Evolutionary conservation across 2,329 filamentous ascomycete species (phyloP), one percentile per base, ranked within the genome.

Genomic region (Ophiostoma piceae): DNA sequence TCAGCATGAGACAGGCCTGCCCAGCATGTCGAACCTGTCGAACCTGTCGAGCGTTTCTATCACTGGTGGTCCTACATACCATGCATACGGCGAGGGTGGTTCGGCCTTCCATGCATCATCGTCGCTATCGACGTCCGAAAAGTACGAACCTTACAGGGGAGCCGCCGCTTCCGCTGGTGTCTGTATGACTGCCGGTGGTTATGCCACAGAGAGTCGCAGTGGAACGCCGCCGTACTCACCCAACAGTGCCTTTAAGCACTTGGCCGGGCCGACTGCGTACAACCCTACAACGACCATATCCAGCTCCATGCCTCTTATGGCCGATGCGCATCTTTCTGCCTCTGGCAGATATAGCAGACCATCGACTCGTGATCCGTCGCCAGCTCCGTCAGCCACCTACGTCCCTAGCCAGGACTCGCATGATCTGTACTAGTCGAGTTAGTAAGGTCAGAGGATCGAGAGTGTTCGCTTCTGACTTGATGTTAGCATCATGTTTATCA

Each of bases 41-140:
- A 62, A 35, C 29, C 14, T 37, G 60, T 39, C 60, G 32, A 64
- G 29, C 16, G 16, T 64, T 3, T 64, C 60, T 14, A 64, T 64
- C 32, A 37, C 60, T 32, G 60, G 60, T 64, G 60, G 60, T 11
- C 54, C 51, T 47, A 54, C 62, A 12, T 39, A 66, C 11, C 29
- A 51, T 3, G 70, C 67, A 12, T 68, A 71, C 64, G 70, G 67
- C 51, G 70, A 67, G 12, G 68, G 68, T 37, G 68, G 66, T 1
- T 69, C 57, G 1, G 66, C 68, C 5, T n/a, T 26, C 35, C 35
- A 12, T n/a, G 51, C 39, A 7, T 39, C n/a, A 16, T 43, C 43
- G 19, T 32, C 32, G 68, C 47, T 41, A 39, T 39, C 60, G 19
- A 26, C 29, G 47, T 29, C 32, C 32, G 32, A 11, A 29, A 62